These are phyloP conservation scores for Scedosporium minutisporum DNA, from an alignment of 2,329 filamentous ascomycete species.

Conservation along the genomic window DNA sequence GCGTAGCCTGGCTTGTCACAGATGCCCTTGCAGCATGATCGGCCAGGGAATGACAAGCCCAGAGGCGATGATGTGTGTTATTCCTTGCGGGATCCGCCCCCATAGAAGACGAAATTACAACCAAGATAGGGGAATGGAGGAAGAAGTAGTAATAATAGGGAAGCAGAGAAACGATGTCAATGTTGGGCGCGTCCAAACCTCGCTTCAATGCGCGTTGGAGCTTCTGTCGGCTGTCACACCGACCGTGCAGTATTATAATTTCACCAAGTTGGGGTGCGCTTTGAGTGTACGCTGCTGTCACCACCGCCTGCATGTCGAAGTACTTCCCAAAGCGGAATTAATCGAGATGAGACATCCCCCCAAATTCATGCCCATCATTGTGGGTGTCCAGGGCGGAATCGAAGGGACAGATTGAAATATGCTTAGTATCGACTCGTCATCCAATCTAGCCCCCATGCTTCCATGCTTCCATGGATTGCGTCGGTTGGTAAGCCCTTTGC, in stretches of 20 bases:
- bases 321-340: not conserved
- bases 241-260: not conserved
- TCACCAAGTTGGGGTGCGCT: not conserved
- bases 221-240: not conserved
- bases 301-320: not conserved
- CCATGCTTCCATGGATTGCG: too few species aligned
- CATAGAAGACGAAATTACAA: too few species aligned
- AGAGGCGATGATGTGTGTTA: too few species aligned
- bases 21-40: too few species aligned
- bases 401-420: not conserved
- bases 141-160: not conserved
- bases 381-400: not conserved
- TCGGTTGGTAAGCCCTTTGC: too few species aligned
- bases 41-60: too few species aligned
- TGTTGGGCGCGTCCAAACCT: not conserved
- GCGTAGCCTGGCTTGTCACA: not conserved
- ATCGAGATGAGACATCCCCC: not conserved
- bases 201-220: not conserved
- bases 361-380: not conserved
- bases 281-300: not conserved
- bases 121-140: not conserved
- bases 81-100: too few species aligned
- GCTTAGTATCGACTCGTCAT: not conserved
- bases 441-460: not conserved
- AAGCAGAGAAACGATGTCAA: not conserved